Evolutionary conservation across 148 eudicot genomes (phyloP).

Genomic region (Nyssa sinensis): DNA sequence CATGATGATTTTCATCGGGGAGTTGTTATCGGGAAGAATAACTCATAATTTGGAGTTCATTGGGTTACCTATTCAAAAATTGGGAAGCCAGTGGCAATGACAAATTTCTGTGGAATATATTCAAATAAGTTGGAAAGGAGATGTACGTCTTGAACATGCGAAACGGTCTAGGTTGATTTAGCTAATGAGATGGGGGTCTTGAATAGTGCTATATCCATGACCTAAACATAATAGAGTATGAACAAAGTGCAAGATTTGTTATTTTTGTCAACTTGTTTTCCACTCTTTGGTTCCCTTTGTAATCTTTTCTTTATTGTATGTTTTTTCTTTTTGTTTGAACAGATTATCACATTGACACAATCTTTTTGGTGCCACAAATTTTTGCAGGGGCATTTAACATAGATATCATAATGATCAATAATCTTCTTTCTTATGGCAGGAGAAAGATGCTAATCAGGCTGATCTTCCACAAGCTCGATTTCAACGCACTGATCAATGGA

Average conservation of each 20-base stretch:
- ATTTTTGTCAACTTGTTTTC: not conserved
- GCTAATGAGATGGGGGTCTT: no score
- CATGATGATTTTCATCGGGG: not conserved
- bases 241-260: not conserved
- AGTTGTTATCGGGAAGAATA: not conserved
- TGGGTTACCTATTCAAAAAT: not conserved
- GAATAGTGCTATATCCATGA: not conserved
- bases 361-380: not conserved
- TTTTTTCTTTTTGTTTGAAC: not conserved
- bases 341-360: not conserved
- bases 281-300: not conserved
- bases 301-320: not conserved
- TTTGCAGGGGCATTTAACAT: not conserved
- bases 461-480: conserved; percentile 63
- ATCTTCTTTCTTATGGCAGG: conserved; percentile 29
- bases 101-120: not conserved
- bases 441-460: conserved; percentile 37
- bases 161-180: no score
- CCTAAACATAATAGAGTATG: not conserved
- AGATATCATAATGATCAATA: not conserved
- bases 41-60: not conserved
- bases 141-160: not conserved
- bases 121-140: not conserved
- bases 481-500: conserved; percentile 91
- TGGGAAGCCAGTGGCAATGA: not conserved